Evolutionary conservation across 306 rosid genomes (phyloP).

Genomic region (Castanea sativa): DNA sequence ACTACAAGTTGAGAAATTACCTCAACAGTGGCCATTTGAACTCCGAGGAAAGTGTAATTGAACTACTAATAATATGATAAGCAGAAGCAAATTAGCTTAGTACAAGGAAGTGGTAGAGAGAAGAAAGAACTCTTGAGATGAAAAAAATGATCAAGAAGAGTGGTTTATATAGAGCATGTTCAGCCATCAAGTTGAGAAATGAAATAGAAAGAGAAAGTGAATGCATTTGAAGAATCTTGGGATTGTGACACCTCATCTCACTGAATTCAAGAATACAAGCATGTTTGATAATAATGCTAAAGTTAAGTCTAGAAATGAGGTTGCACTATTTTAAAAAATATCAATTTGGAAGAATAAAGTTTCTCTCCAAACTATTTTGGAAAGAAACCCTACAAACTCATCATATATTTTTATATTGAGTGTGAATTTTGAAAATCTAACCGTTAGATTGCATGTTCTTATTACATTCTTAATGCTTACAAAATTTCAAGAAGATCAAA

Average conservation of each 20-base stretch:
- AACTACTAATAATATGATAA: constrained; percentile 1
- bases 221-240: constrained; percentile 55
- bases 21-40: constrained; percentile 69
- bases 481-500: too few species aligned
- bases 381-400: too few species aligned
- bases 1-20: constrained; percentile 23
- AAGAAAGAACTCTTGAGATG: constrained; percentile 26
- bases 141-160: constrained; percentile 19
- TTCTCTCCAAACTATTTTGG: too few species aligned
- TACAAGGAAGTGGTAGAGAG: neutral
- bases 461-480: too few species aligned
- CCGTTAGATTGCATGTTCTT: too few species aligned
- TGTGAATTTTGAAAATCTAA: too few species aligned
- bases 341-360: neutral
- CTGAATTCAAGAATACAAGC: constrained; percentile 32
- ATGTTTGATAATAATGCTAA: constrained; percentile 46
- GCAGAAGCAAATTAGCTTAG: neutral
- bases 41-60: constrained; percentile 9
- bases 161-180: constrained; percentile 40
- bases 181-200: constrained; percentile 18
- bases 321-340: constrained; percentile 18
- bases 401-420: too few species aligned
- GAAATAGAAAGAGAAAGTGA: constrained; percentile 20
- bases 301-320: constrained; percentile 35
- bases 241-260: constrained; percentile 51